Evolutionary conservation across 2,329 filamentous ascomycete species (phyloP), one percentile per base, ranked within the genome.

Genomic region (Sordariomycetes sp.): DNA sequence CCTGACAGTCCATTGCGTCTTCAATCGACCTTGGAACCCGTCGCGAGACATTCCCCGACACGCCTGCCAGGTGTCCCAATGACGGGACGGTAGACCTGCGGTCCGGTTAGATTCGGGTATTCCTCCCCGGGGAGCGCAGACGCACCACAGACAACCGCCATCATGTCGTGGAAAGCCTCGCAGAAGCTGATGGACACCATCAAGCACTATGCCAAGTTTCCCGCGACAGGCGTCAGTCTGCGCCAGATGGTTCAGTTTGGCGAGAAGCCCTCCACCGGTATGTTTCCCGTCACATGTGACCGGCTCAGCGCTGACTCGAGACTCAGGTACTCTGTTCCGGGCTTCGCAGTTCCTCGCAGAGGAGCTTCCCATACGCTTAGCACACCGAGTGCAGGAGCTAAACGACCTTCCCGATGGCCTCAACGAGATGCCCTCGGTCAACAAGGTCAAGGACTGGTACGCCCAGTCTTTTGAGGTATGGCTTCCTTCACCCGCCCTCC

Each of bases 161-260:
- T 44, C 59, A 95, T 95, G 88, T 84, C 84, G 70, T 96, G 90
- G 90, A 94, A 82, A 69, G 82, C 81, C 58, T 83, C 84, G 43
- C 83, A 88, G 61, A 75, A 77, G 66, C 65, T 96, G 79, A 92
- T 94, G 86, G 83, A 92, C 50, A 94, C 84, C 69, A 95, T 95
- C 80, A 79, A 82, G 62, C 87, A 95, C 66, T 95, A 95, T 74
- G 86, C 87, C 59, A 86, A 79, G 63, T 98, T 96, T 62, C 92
- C 92, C 45, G 92, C 92, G 41, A 98, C 92, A 11, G 92, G 92
- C 51, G 85, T 93, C 50, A 95, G 88, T 57, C 72, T 98, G 61
- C 78, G 92, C 58, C 92, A 98, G 72, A 98, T 98, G 92, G 90
- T 96, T 39, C 90, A 96, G 61, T 96, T 96, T 59, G 90, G 90